A percentile compares a stretch with the other conserved stretches of the same genome.
These are phyloP conservation scores for Tremella fuciformis DNA, from an alignment of 768 basidiomycete species.

Conservation along the genomic window DNA sequence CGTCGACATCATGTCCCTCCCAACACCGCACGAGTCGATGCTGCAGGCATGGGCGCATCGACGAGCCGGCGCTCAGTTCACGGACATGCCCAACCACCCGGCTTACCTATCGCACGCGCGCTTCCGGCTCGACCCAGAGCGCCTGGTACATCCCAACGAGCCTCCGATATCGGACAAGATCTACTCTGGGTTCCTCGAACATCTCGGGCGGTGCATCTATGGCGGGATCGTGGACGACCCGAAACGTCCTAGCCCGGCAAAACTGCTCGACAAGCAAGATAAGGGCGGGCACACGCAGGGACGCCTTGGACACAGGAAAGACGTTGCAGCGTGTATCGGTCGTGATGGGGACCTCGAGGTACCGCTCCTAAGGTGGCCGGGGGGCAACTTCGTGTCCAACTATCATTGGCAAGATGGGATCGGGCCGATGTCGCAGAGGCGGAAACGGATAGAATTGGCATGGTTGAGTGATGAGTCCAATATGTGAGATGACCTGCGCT, in stretches of 20 bases:
- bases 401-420: slow-evolving; percentile 64
- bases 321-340: slow-evolving; percentile 56
- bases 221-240: slow-evolving; percentile 50
- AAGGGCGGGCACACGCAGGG: slow-evolving; percentile 49
- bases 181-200: slow-evolving; percentile 65
- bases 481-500: slow-evolving; percentile 35
- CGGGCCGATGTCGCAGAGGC: slow-evolving; percentile 58
- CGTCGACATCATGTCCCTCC: slow-evolving; percentile 4
- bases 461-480: slow-evolving; percentile 65
- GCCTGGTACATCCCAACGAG: slow-evolving; percentile 55
- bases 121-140: slow-evolving; percentile 55
- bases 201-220: slow-evolving; percentile 56
- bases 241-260: slow-evolving; percentile 27
- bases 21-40: slow-evolving; percentile 7
- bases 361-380: slow-evolving; percentile 60
- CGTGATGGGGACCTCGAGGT: slow-evolving; percentile 55
- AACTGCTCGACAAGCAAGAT: slow-evolving; percentile 46
- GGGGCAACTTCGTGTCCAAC: slow-evolving; percentile 60
- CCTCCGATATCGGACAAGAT: slow-evolving; percentile 54
- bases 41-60: slow-evolving; percentile 6
- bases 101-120: slow-evolving; percentile 14
- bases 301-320: slow-evolving; percentile 58
- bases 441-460: slow-evolving; percentile 62
- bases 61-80: neutral
- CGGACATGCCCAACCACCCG: slow-evolving; percentile 22